Base-by-base conservation (phyloP, 177 flowering plant species). In the Vitis hybrid region DNA sequence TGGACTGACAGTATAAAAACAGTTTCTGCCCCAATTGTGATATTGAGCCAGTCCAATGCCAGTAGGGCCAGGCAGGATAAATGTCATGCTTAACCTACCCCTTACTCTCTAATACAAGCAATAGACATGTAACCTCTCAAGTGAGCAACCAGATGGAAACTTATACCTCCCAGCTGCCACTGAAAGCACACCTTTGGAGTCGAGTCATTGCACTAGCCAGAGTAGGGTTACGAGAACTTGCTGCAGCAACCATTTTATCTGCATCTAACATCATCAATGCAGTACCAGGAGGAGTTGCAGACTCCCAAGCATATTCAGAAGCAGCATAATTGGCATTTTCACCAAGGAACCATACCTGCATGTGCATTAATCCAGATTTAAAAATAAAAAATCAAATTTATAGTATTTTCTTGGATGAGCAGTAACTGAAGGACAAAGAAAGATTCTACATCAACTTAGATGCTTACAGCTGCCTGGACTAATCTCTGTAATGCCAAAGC, bases 261-360 rank as follows among this genome's bases (percentile, higher is more conserved):
- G 99, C 91, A 82, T 95, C 99, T 70, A 95, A 79, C 98, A 95
- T 90, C 99, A 95, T 93, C 67, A 95, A 76, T 78, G 99, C 99
- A 64, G 99, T 95, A 67, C 98, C 99, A 74, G 99, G 99, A 61
- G 99, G 99, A 39, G 98, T 95, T 73, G 99, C 90, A 56, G 99
- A 95, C 79, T 95, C 99, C 99, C 99, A 95, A 70, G 99, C 98
- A 85, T 95, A 95, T 77, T 95, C 99, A 45, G 99, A 95, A 73
- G 99, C 99, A 76, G 99, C 98, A 83, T 95, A 95, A 76, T 95
- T 95, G 73, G 98, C 99, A 89, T 95, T 95, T 81, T 95, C 99
- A 50, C 99, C 99, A 77, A 95, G 96, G 81, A 95, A 95, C 99
- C 99, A 95, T 7, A 95, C 99, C 99, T 95, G 79, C 59, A 82